Conservation (phyloP, 208 protist species). For the Trichomonas vaginalis region DNA sequence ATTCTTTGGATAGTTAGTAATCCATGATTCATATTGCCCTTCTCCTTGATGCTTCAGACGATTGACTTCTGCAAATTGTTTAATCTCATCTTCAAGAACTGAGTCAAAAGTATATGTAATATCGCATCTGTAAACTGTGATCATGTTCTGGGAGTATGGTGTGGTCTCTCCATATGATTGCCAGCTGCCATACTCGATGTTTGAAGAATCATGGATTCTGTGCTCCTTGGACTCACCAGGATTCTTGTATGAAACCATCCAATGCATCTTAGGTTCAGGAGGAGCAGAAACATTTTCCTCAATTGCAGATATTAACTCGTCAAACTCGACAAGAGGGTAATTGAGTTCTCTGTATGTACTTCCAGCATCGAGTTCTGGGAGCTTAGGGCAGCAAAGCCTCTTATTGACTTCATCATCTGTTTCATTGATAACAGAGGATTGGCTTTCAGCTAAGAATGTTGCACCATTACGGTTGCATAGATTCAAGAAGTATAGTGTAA, state of each 20-base stretch:
- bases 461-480: neutral
- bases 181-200: neutral
- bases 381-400: neutral
- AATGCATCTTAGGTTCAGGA: neutral
- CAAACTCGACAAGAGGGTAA: neutral
- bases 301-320: neutral
- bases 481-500: neutral
- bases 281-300: neutral
- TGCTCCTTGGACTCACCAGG: neutral
- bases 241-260: neutral
- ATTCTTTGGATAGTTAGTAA: neutral
- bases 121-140: neutral
- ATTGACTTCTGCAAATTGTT: neutral
- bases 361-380: neutral
- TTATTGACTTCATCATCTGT: neutral
- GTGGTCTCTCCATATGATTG: neutral
- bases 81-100: neutral
- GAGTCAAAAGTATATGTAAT: neutral
- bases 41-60: neutral
- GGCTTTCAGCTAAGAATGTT: neutral
- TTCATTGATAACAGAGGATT: neutral
- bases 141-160: neutral
- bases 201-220: neutral
- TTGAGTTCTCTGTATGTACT: neutral
- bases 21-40: neutral